Base-by-base conservation (phyloP, 441 rosid species). In the Flueggea neowawraea region DNA sequence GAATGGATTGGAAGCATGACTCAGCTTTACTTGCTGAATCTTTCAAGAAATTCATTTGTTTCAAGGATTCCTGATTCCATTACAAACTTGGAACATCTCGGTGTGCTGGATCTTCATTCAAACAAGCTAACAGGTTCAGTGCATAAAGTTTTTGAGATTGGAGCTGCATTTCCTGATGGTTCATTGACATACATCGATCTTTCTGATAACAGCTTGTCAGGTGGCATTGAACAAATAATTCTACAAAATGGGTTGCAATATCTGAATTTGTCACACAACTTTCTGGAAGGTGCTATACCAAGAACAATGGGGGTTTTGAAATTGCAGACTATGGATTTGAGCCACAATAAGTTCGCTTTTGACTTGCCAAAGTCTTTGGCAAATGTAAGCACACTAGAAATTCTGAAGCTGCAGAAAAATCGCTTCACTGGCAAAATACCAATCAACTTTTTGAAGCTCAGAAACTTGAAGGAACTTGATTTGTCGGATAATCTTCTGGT, bases 1-100 rank as follows among this genome's bases (percentile, higher is more conserved):
- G 54, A 72, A 55, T 80, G 85, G 90, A 71, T 84, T 3, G 90
- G 90, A 57, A 73, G 80, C 69, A 69, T 84, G 56, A 61, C 64
- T 36, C 69, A 68, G 54, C 84, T 80, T 54, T 80, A 78, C 68
- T 67, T 62, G 31, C 54, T 84, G 6, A 80, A 80, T 60, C 80
- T 84, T 62, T 82, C 87, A 2, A 67, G 75, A 22, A 84, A 84
- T 71, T 57, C 57, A 10, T 73, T 84, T 8, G 73, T 60, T 71
- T 78, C 82, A 16, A 16, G 4, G 10, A 69, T 84, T 54, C 80
- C 89, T 11, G 71, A 69, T 62, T 77, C 82, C 6, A 22, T 81
- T 41, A 61, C 79, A 1, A 57, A 67, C 41, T 58, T 75, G 67
- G 57, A 71, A 45, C 63, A 68, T 36, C 22, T 79, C 66, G 82